Evolutionary conservation across 768 basidiomycete genomes (phyloP), one percentile per base, ranked within the genome.

Genomic region (Lactarius psammicola): DNA sequence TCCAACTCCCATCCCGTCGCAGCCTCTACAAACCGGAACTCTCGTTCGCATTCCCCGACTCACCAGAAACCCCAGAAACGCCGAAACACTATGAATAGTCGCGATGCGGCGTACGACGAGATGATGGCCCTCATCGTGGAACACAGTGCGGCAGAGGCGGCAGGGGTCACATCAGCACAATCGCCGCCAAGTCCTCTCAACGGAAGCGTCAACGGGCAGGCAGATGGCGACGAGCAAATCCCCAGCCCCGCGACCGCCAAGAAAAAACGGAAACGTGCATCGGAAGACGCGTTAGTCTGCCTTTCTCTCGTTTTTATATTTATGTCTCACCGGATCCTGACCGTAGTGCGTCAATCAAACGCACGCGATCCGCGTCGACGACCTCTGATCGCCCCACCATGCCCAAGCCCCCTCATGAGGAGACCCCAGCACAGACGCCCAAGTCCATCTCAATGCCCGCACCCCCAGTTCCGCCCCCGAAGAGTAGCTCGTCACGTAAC

Each of bases 21-120:
- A 20, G 11, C 40, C n/a, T 23, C 62, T 7, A 53, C 56, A 26
- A 81, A 84, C 54, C 88, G 88, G 68, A 80, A 85, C 62, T 90
- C 88, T 63, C 89, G 88, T 59, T 91, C 89, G 26, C 89, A 86
- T 75, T 92, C 88, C 30, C 92, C 89, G 2, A 79, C 80, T 10
- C 78, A 81, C 66, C 76, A 82, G 40, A 87, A 86, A 68, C 82
- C 85, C n/a, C 83, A 90, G 46, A 96, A 95, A 78, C 86, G 93
- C 60, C 83, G 97, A 66, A 94, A 93, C 71, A 99, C 97, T 59
- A 96, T 99, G 94, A 98, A 98, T 75, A 95, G 93, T 72, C 82
- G 96, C 64, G 96, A 97, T 75, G 93, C 95, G 18, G 89, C 88
- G 15, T 95, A 94, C 74, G 95, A 96, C 74, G 91, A 95, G 73